phyloP scores from a whole-genome alignment of 257 asterid genomes.

The Handroanthus guayacan region DNA sequence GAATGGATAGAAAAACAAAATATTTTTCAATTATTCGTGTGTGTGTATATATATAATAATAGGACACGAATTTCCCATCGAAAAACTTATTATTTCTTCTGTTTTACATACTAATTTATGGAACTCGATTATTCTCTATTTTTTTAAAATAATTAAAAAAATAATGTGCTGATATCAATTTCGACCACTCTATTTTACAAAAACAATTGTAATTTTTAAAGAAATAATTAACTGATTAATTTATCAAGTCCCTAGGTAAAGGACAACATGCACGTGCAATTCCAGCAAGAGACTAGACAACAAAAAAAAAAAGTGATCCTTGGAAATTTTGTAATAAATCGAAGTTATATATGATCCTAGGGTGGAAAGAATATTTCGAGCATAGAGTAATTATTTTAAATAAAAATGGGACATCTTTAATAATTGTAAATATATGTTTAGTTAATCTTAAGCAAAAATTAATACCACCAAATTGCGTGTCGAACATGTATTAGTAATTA shows the following conservation, averaged over 20 bases:
- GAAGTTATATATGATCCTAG: not conserved
- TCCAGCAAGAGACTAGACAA: conserved; percentile 13
- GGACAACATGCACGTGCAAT: conserved; percentile 35
- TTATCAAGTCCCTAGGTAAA: not conserved
- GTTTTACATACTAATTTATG: too few species aligned
- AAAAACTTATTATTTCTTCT: too few species aligned
- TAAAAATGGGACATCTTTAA: not conserved
- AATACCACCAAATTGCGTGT: not conserved
- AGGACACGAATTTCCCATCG: too few species aligned
- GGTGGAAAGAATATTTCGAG: conserved; percentile 4
- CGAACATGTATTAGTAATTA: conserved; percentile 5
- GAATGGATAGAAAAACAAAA: too few species aligned
- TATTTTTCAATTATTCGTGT: too few species aligned
- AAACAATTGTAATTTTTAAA: too few species aligned
- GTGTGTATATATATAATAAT: too few species aligned
- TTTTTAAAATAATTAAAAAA: too few species aligned
- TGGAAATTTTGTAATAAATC: not conserved
- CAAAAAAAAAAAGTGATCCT: not conserved
- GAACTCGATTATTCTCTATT: too few species aligned
- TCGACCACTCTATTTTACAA: too few species aligned
- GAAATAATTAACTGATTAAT: not conserved
- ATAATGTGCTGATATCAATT: too few species aligned
- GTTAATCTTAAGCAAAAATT: not conserved
- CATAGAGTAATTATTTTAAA: not conserved
- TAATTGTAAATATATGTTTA: not conserved